A percentile compares a stretch with the other conserved stretches of the same genome.
phyloP scores from a whole-genome alignment of 768 basidiomycete species.

The Boletus tomentosulus region DNA sequence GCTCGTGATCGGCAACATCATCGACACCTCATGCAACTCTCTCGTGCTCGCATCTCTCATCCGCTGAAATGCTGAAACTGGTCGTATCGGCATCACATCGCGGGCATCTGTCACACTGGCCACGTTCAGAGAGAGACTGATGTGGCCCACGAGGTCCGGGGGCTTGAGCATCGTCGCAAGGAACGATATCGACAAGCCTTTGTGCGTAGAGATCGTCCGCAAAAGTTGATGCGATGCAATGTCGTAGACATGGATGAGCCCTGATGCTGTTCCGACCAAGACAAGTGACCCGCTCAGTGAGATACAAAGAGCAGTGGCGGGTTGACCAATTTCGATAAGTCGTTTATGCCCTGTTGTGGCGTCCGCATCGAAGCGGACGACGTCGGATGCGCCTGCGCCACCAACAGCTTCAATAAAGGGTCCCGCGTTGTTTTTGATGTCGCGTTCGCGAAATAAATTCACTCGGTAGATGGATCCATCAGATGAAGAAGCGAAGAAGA shows the following conservation, averaged over 20 bases:
- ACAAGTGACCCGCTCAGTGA: slow-evolving; percentile 77
- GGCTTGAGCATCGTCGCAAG: slow-evolving; percentile 81
- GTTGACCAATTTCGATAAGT: slow-evolving; percentile 67
- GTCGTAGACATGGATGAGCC: slow-evolving; percentile 77
- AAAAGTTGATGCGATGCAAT: slow-evolving; percentile 87
- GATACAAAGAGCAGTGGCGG: slow-evolving; percentile 67
- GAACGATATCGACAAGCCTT: slow-evolving; percentile 64
- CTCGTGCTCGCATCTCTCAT: slow-evolving; percentile 64
- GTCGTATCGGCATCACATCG: slow-evolving; percentile 62
- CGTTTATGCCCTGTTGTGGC: slow-evolving; percentile 46
- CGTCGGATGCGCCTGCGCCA: slow-evolving; percentile 64
- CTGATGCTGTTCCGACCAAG: slow-evolving; percentile 73
- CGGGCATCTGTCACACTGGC: slow-evolving; percentile 36
- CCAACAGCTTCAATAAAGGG: slow-evolving; percentile 65
- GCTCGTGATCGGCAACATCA: slow-evolving; percentile 50
- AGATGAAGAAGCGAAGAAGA: slow-evolving; percentile 81
- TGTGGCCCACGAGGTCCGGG: slow-evolving; percentile 79
- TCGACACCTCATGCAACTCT: slow-evolving; percentile 66
- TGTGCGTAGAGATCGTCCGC: slow-evolving; percentile 72
- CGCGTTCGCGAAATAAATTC: slow-evolving; percentile 66
- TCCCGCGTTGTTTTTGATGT: slow-evolving; percentile 45
- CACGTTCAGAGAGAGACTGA: slow-evolving; percentile 49
- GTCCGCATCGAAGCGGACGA: slow-evolving; percentile 63
- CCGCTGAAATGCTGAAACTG: slow-evolving; percentile 67
- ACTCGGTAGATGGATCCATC: slow-evolving; percentile 77